A percentile compares a stretch with the other conserved stretches of the same genome.
phyloP scores from a whole-genome alignment of 495 filamentous ascomycete species.

The Lentithecium fluviatile region DNA sequence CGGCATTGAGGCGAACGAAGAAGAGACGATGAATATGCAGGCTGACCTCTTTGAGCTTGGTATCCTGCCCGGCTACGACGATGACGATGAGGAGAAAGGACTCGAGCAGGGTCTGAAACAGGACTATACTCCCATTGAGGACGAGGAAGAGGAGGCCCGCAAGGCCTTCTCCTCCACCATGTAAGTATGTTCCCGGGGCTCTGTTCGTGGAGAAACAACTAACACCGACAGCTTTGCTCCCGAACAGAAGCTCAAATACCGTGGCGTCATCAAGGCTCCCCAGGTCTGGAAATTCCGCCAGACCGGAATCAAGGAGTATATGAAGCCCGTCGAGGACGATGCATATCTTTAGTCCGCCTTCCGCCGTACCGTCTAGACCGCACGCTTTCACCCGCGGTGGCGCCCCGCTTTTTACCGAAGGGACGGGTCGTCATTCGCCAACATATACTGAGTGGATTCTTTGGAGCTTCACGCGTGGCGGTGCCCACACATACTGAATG shows the following conservation, averaged over 20 bases:
- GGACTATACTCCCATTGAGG: not conserved
- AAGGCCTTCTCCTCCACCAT: not conserved
- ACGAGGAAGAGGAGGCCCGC: not conserved
- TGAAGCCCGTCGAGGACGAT: slow-evolving; percentile 4
- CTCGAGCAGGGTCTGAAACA: too few relatives aligned
- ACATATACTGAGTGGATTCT: too few relatives aligned
- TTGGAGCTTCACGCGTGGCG: too few relatives aligned
- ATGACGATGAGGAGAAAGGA: slow-evolving; percentile 3
- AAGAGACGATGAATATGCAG: slow-evolving; percentile 8
- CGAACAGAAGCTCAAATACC: too few relatives aligned
- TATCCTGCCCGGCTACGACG: slow-evolving; percentile 6
- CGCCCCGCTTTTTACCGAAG: not conserved
- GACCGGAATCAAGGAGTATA: not conserved
- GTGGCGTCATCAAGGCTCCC: not conserved
- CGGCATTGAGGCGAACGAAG: slow-evolving; percentile 1
- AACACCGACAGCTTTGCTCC: too few relatives aligned
- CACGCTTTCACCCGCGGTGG: not conserved
- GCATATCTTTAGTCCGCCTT: slow-evolving; percentile 1
- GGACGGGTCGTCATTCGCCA: too few relatives aligned
- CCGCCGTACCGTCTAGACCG: not conserved
- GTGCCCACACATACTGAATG: too few relatives aligned
- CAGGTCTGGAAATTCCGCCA: slow-evolving; percentile 1
- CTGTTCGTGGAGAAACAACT: too few relatives aligned
- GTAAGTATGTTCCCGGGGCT: not conserved
- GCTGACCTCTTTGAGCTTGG: slow-evolving; percentile 5